Percentiles rank a stretch among this genome's conserved stretches.
Evolutionary conservation across 2,329 filamentous ascomycete species (phyloP).

Genomic region (Colletotrichum simmondsii): DNA sequence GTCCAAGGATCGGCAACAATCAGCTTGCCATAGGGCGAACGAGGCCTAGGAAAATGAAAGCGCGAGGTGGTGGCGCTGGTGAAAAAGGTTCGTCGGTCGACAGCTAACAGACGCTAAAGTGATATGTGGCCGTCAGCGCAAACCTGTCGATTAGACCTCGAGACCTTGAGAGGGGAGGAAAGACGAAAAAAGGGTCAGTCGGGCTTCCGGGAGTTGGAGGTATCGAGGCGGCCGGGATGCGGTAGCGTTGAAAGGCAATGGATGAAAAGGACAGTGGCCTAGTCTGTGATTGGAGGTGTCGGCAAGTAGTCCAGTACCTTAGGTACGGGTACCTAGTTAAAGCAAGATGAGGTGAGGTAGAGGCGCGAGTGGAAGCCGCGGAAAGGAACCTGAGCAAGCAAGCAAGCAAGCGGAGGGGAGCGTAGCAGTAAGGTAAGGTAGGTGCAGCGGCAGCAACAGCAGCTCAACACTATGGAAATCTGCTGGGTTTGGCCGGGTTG

Average conservation of each 20-base stretch:
- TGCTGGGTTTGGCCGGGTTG: conserved; percentile 28
- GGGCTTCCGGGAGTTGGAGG: conserved; percentile 24
- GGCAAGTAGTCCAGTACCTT: background rate
- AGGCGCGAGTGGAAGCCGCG: conserved; percentile 20
- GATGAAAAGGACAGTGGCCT: conserved; percentile 28
- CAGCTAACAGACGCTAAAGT: conserved; percentile 29
- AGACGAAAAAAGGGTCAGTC: conserved; percentile 12
- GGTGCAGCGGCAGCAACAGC: background rate
- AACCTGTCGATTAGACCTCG: conserved; percentile 13
- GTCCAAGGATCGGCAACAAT: conserved; percentile 23
- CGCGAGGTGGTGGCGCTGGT: conserved; percentile 30
- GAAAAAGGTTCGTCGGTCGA: conserved; percentile 26
- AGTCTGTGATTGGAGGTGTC: conserved; percentile 29
- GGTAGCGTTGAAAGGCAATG: conserved; percentile 12
- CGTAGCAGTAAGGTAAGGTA: background rate
- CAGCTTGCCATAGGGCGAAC: conserved; percentile 25
- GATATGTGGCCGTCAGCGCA: conserved; percentile 32
- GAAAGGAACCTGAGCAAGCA: background rate
- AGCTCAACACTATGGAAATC: conserved; percentile 30
- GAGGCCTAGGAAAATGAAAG: conserved; percentile 11
- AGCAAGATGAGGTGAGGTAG: background rate
- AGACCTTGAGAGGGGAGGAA: conserved; percentile 4
- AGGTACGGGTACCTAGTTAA: too few species aligned
- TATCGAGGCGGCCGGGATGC: conserved; percentile 22
- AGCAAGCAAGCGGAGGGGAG: background rate